phyloP scores from a whole-genome alignment of 306 rosid species.

The Sesbania bispinosa region DNA sequence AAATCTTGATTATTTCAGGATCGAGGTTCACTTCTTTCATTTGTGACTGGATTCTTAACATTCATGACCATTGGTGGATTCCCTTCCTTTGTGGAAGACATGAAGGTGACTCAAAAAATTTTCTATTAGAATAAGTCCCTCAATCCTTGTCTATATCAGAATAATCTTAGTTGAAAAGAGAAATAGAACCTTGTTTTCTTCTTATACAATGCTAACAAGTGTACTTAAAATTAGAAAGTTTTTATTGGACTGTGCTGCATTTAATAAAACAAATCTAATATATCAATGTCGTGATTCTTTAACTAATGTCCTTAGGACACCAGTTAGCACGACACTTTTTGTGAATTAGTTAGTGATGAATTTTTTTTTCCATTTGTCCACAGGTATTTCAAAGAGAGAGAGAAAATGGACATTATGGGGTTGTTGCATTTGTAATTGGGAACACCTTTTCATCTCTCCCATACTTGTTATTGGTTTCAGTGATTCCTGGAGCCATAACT shows the following conservation, averaged over 20 bases:
- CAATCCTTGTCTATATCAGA: background rate
- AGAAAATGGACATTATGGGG: conserved; percentile 69
- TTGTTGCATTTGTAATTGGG: conserved; percentile 46
- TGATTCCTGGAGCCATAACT: conserved; percentile 50
- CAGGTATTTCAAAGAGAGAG: conserved; percentile 69
- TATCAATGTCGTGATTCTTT: too few relatives aligned
- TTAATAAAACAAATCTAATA: too few relatives aligned
- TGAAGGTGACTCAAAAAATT: conserved; percentile 45
- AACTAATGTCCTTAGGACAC: too few relatives aligned
- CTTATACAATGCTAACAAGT: too few relatives aligned
- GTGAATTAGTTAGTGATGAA: too few relatives aligned
- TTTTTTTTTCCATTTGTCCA: background rate
- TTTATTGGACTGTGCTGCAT: too few relatives aligned
- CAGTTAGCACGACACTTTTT: too few relatives aligned
- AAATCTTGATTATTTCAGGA: conserved; percentile 38
- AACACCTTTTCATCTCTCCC: conserved; percentile 64
- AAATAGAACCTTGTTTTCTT: too few relatives aligned
- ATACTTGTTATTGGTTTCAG: conserved; percentile 34
- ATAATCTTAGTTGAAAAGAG: background rate
- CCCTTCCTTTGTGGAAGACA: conserved; percentile 83
- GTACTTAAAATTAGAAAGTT: too few relatives aligned
- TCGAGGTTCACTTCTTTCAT: conserved; percentile 56
- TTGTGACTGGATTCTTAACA: conserved; percentile 52
- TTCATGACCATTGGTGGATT: conserved; percentile 89
- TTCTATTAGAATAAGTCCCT: background rate